A percentile compares a stretch with the other conserved stretches of the same genome.
Conservation (phyloP, 345 rosid genomes). For the Eutrema heterophyllum region DNA sequence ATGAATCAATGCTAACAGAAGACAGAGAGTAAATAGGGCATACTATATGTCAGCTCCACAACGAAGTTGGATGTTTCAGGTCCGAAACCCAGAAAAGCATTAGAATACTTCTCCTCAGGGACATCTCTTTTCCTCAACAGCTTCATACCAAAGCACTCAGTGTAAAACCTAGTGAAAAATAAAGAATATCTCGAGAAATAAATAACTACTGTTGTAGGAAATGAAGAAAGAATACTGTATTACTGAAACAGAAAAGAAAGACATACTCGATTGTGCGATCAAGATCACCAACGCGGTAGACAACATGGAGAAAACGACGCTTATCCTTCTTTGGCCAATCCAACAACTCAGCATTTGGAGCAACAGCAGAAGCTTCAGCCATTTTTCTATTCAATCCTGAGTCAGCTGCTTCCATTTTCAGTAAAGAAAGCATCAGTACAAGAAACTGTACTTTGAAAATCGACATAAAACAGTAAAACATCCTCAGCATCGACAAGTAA, state of each 20-base stretch:
- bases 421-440: background rate
- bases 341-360: slow-evolving; percentile 50
- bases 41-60: slow-evolving; percentile 87
- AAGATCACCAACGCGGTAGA: slow-evolving; percentile 88
- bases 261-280: slow-evolving; percentile 80
- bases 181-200: background rate
- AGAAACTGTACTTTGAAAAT: background rate
- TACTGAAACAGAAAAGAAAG: background rate
- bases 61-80: slow-evolving; percentile 76
- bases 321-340: slow-evolving; percentile 92
- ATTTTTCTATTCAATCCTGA: slow-evolving; percentile 18
- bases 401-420: background rate
- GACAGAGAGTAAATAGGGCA: slow-evolving; percentile 9
- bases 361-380: slow-evolving; percentile 50
- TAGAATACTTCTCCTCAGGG: slow-evolving; percentile 88
- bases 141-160: slow-evolving; percentile 92
- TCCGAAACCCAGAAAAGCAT: slow-evolving; percentile 92
- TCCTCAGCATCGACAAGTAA: background rate
- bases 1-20: background rate
- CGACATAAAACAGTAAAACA: background rate
- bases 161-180: slow-evolving; percentile 55
- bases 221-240: background rate
- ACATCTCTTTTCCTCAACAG: slow-evolving; percentile 81
- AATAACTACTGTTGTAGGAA: background rate
- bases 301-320: slow-evolving; percentile 84